Evolutionary conservation across 2,329 filamentous ascomycete species (phyloP), one percentile per base, ranked within the genome.

Genomic region (Geosmithia flava): DNA sequence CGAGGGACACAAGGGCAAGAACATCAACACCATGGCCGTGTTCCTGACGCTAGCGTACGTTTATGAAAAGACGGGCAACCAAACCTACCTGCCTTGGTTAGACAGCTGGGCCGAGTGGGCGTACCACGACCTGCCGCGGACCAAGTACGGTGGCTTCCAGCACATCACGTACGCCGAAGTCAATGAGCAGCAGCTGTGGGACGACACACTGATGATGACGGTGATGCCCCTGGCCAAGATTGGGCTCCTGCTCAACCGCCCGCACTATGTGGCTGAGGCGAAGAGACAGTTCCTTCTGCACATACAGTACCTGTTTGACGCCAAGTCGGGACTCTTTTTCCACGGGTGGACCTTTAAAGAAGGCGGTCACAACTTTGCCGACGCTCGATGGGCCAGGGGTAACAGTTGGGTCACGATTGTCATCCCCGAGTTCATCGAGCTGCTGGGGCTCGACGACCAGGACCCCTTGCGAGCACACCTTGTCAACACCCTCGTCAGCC

Each of bases 121-220:
- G 1, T 87, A 87, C 75, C 71, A 87, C 61, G 85, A 87, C 46
- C 72, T 90, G 27, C 78, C 79, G 13, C 74, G 84, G 41, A 90
- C 86, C 1, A 77, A 75, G 46, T 82, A 80, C 58, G 85, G 81
- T 44, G 72, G 82, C 49, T 85, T 88, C 70, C 84, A 88, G 62
- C 85, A 86, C 63, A 77, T 83, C 51, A 90, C 85, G 0, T 89
- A 89, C 55, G 65, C 82, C 30, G 74, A 78, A 2, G 72, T 76
- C 53, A 88, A 91, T 62, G 72, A 80, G 52, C 75, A 87, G 60
- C 83, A 90, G 67, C 71, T 90, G 20, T 91, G 86, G 86, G 86
- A 89, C 55, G 86, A 91, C 60, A 91, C 86, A 6, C 71, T 91
- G 43, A 90, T 91, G 85, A 91, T 91, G 86, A 89, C 84, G 1